A percentile compares a stretch with the other conserved stretches of the same genome.
These are phyloP conservation scores for Capsicum baccatum DNA, from an alignment of 257 asterid species.

Conservation along the genomic window DNA sequence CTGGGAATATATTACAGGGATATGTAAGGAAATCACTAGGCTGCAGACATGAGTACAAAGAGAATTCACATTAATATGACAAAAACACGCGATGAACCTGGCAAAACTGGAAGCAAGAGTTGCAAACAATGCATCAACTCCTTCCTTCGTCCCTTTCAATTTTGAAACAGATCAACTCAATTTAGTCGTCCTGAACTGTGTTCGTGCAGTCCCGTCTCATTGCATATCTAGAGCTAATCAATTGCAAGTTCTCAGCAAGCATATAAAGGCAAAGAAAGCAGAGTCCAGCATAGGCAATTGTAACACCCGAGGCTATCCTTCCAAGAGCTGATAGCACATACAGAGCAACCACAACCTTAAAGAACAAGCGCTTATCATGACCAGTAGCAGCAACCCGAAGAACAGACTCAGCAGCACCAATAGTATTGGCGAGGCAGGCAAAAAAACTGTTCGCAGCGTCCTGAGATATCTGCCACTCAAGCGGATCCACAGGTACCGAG, in stretches of 20 bases:
- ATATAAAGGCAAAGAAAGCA: slow-evolving; percentile 81
- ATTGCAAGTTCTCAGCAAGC: slow-evolving; percentile 59
- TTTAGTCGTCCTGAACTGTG: slow-evolving; percentile 49
- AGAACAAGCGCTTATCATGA: slow-evolving; percentile 89
- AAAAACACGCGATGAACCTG: not conserved
- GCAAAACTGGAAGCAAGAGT: not conserved
- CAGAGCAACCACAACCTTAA: slow-evolving; percentile 80
- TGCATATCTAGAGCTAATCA: slow-evolving; percentile 48
- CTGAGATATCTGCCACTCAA: slow-evolving; percentile 98
- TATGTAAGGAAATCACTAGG: not conserved
- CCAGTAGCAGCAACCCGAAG: slow-evolving; percentile 99
- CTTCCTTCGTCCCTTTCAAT: not conserved
- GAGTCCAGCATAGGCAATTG: slow-evolving; percentile 85
- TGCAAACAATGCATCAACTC: not conserved
- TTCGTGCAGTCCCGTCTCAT: slow-evolving; percentile 54
- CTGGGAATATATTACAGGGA: slow-evolving; percentile 14
- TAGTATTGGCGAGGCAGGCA: slow-evolving; percentile 90
- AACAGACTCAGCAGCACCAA: slow-evolving; percentile 99
- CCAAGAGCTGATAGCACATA: slow-evolving; percentile 83
- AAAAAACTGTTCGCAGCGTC: slow-evolving; percentile 77
- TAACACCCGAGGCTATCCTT: slow-evolving; percentile 75
- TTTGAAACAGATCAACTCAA: not conserved
- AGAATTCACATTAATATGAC: not conserved
- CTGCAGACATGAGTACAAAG: not conserved
- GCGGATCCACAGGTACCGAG: slow-evolving; percentile 96